Percentiles rank a stretch among this genome's conserved stretches.
These are phyloP conservation scores for Exidia glandulosa DNA, from an alignment of 768 basidiomycete species.

Conservation along the genomic window DNA sequence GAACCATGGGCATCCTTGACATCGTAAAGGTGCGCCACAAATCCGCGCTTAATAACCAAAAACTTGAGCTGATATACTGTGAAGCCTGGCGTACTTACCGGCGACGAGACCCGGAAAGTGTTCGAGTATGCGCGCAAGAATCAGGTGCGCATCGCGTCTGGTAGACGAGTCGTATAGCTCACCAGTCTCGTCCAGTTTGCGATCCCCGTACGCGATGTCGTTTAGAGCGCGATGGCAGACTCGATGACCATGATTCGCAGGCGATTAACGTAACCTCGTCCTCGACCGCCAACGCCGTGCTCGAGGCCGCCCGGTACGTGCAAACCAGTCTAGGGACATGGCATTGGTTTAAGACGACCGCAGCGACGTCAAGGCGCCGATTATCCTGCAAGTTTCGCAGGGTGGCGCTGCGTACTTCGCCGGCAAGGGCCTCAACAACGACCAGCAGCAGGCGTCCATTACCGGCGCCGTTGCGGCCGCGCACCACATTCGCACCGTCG, in stretches of 20 bases:
- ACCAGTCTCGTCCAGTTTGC: constrained; percentile 23
- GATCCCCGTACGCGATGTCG: constrained; percentile 24
- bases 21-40: not conserved
- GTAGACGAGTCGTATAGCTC: not conserved
- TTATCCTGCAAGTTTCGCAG: constrained; percentile 96
- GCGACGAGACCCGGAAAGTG: constrained; percentile 88
- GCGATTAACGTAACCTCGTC: constrained; percentile 80
- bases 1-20: not conserved
- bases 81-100: constrained; percentile 90
- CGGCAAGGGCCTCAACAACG: constrained; percentile 92
- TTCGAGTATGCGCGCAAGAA: constrained; percentile 89
- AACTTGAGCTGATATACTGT: constrained; percentile 2
- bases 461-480: constrained; percentile 88
- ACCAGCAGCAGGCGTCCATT: constrained; percentile 91
- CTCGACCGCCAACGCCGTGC: constrained; percentile 84
- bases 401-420: constrained; percentile 94
- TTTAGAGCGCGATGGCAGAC: not conserved
- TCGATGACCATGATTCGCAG: not conserved
- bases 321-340: not conserved
- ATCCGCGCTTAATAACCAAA: not conserved
- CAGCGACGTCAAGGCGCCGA: constrained; percentile 92
- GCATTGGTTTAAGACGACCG: not conserved
- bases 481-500: constrained; percentile 77
- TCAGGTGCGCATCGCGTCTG: constrained; percentile 38
- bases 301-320: constrained; percentile 83